phyloP scores from a whole-genome alignment of 2,329 filamentous ascomycete genomes.

The Penicillium sp. region DNA sequence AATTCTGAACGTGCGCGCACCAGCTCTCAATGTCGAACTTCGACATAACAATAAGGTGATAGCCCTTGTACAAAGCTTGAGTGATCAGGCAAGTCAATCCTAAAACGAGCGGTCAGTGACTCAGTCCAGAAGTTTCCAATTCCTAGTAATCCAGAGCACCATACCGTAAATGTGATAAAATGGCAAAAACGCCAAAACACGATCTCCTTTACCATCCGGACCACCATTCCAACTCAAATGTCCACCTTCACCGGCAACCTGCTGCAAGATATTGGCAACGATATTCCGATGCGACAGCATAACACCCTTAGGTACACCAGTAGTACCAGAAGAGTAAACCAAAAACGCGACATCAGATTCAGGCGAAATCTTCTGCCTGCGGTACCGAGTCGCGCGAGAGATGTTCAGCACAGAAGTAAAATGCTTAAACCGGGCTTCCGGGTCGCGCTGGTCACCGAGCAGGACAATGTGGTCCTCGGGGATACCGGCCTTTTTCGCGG shows the following conservation, averaged over 20 bases:
- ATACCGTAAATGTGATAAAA: slow-evolving; percentile 89
- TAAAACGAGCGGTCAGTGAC: slow-evolving; percentile 10
- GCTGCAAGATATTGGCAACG: slow-evolving; percentile 68
- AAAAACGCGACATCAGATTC: slow-evolving; percentile 76
- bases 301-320: slow-evolving; percentile 87
- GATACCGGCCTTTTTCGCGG: slow-evolving; percentile 69
- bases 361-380: slow-evolving; percentile 63
- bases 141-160: slow-evolving; percentile 19
- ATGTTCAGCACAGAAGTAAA: slow-evolving; percentile 69
- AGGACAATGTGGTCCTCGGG: slow-evolving; percentile 70
- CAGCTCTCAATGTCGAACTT: slow-evolving; percentile 81
- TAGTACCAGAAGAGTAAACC: slow-evolving; percentile 88
- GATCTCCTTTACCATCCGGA: slow-evolving; percentile 64
- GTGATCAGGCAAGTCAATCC: slow-evolving; percentile 74
- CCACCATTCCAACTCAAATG: slow-evolving; percentile 60
- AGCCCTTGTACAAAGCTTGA: slow-evolving; percentile 63
- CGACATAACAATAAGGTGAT: slow-evolving; percentile 68
- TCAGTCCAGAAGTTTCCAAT: neutral
- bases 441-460: slow-evolving; percentile 64
- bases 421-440: slow-evolving; percentile 62
- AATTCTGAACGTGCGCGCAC: slow-evolving; percentile 72
- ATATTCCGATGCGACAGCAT: slow-evolving; percentile 83
- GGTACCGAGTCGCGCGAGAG: slow-evolving; percentile 58
- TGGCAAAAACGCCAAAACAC: slow-evolving; percentile 74
- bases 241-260: slow-evolving; percentile 53